phyloP scores from a whole-genome alignment of 257 asterid species.

The Penstemon barbatus region DNA sequence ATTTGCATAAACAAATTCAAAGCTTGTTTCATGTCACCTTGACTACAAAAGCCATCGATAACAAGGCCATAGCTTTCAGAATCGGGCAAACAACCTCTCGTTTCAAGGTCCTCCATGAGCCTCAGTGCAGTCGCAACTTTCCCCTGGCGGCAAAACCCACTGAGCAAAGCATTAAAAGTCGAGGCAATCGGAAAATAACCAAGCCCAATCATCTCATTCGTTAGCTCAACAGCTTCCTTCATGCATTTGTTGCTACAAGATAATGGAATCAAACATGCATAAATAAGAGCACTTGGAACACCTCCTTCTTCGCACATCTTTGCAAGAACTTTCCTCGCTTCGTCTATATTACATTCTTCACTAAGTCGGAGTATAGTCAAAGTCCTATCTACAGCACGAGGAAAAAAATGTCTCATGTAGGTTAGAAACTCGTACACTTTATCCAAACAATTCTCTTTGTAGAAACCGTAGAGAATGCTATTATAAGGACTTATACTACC shows the following conservation, averaged over 20 bases:
- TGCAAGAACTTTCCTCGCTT: constrained; percentile 49
- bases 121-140: constrained; percentile 47
- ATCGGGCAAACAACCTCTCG: constrained; percentile 53
- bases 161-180: constrained; percentile 51
- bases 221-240: constrained; percentile 63
- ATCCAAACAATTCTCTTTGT: constrained; percentile 43
- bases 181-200: constrained; percentile 55
- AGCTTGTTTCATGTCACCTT: constrained; percentile 53
- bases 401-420: constrained; percentile 54
- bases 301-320: constrained; percentile 56
- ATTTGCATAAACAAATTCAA: constrained; percentile 49
- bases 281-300: constrained; percentile 62
- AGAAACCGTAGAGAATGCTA: constrained; percentile 71
- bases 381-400: constrained; percentile 59
- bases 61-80: constrained; percentile 53
- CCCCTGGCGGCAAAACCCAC: constrained; percentile 60
- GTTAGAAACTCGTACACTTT: constrained; percentile 60
- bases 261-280: constrained; percentile 49
- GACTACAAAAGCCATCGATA: constrained; percentile 39
- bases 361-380: constrained; percentile 42
- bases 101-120: constrained; percentile 67
- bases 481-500: constrained; percentile 64
- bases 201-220: constrained; percentile 52
- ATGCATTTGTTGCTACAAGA: constrained; percentile 46
- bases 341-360: constrained; percentile 36